A percentile compares a stretch with the other conserved stretches of the same genome.
phyloP scores from a whole-genome alignment of 495 filamentous ascomycete genomes.

The Melanomma pulvis-pyrius region DNA sequence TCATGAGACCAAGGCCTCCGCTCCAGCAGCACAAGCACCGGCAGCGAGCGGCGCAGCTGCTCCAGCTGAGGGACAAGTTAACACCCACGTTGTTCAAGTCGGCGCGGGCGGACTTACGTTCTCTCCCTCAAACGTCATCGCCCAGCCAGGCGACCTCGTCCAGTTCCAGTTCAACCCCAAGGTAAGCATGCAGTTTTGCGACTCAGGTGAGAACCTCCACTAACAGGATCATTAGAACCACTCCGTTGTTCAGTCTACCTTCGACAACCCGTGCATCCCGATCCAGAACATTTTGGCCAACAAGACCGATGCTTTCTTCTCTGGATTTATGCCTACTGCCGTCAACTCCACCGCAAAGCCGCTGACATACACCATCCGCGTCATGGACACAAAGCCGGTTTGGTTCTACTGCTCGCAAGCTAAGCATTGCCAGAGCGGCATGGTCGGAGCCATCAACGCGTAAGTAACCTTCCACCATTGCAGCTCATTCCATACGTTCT shows the following conservation, averaged over 20 bases:
- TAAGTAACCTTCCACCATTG: conserved; percentile 31
- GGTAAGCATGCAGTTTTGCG: conserved; percentile 36
- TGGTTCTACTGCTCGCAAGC: conserved; percentile 51
- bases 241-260: conserved; percentile 52
- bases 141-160: conserved; percentile 50
- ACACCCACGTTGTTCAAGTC: conserved; percentile 38
- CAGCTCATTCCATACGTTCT: not conserved
- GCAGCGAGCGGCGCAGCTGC: conserved; percentile 3
- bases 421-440: conserved; percentile 46
- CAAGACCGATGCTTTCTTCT: conserved; percentile 44
- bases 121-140: conserved; percentile 48
- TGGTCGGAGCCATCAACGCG: conserved; percentile 50
- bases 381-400: conserved; percentile 47
- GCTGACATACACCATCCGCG: conserved; percentile 42
- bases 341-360: not conserved
- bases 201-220: conserved; percentile 5
- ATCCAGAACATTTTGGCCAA: conserved; percentile 38
- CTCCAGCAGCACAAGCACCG: not conserved
- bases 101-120: conserved; percentile 41
- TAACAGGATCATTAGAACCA: conserved; percentile 47
- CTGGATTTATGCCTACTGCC: conserved; percentile 44
- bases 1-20: not conserved
- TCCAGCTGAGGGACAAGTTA: conserved; percentile 15
- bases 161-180: conserved; percentile 58
- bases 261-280: conserved; percentile 48